Conservation (phyloP, 371 early-diverging fungal genomes). For the Rhizopus arrhizus region DNA sequence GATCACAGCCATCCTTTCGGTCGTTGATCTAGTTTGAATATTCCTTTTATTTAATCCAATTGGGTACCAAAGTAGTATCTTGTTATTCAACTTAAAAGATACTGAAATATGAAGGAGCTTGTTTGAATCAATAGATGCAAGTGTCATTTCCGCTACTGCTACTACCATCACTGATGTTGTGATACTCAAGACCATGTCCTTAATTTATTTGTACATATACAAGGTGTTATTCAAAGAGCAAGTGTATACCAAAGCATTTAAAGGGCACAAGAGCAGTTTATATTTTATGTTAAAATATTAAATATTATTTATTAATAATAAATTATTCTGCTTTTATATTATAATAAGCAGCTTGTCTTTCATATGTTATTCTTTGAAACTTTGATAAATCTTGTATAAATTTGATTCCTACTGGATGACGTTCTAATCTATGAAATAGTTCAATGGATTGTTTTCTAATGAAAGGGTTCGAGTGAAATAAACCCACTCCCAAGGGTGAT, state of each 20-base stretch:
- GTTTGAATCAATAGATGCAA: conserved; percentile 13
- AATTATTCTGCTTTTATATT: neutral
- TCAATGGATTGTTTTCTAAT: conserved; percentile 68
- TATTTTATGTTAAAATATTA: too few relatives aligned
- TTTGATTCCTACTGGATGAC: conserved; percentile 60
- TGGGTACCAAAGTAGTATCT: conserved; percentile 17
- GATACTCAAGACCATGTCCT: too few relatives aligned
- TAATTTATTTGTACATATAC: too few relatives aligned
- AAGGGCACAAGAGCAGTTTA: too few relatives aligned
- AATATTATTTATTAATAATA: too few relatives aligned
- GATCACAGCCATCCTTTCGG: neutral
- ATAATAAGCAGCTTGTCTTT: conserved; percentile 29
- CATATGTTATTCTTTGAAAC: conserved; percentile 51
- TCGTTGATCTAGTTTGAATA: conserved; percentile 1
- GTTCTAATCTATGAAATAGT: conserved; percentile 66
- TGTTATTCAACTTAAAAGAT: conserved; percentile 10
- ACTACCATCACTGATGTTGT: too few relatives aligned
- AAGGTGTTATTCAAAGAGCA: too few relatives aligned
- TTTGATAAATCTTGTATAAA: conserved; percentile 47
- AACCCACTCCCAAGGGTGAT: conserved; percentile 76
- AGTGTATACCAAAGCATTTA: too few relatives aligned
- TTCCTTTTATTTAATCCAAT: conserved; percentile 30
- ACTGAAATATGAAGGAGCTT: conserved; percentile 21
- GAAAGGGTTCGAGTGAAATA: conserved; percentile 72
- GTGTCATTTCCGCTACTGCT: neutral